phyloP scores from a whole-genome alignment of 108 stramenopile genomes.

The Cyclotella sp. region DNA sequence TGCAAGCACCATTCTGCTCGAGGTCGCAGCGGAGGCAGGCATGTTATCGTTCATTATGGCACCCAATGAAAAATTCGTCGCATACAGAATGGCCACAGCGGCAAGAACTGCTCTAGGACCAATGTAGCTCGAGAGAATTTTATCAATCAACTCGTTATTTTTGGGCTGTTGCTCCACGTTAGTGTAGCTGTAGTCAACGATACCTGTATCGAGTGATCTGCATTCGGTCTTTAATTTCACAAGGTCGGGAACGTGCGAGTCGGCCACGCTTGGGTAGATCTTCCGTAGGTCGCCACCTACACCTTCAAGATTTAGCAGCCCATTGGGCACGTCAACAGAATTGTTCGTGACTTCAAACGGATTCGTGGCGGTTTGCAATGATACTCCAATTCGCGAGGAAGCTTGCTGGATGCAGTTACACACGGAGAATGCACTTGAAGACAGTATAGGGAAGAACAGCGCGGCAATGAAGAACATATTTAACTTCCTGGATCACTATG shows the following conservation, averaged over 20 bases:
- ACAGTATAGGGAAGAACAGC: no score
- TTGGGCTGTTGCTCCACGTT: not conserved
- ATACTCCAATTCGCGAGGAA: no score
- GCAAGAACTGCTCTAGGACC: constrained; percentile 41
- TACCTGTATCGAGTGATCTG: not conserved
- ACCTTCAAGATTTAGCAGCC: no score
- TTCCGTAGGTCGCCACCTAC: no score
- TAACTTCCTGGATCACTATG: no score
- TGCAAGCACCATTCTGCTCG: constrained; percentile 45
- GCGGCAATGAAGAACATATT: no score
- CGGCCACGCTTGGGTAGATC: not conserved
- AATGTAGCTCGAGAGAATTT: constrained; percentile 34
- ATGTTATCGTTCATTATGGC: constrained; percentile 54
- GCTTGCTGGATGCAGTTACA: no score
- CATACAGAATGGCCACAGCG: constrained; percentile 49
- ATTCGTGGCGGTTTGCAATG: no score
- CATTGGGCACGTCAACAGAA: no score
- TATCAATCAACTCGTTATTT: constrained; percentile 18
- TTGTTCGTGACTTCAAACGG: no score
- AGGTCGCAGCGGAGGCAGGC: constrained; percentile 51
- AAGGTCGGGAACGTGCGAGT: not conserved
- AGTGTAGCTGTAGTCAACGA: constrained; percentile 9
- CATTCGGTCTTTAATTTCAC: not conserved
- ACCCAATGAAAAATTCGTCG: constrained; percentile 56
- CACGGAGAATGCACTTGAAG: no score